phyloP scores from a whole-genome alignment of 1,284 basidiomycete genomes.

The Inonotus hispidus region DNA sequence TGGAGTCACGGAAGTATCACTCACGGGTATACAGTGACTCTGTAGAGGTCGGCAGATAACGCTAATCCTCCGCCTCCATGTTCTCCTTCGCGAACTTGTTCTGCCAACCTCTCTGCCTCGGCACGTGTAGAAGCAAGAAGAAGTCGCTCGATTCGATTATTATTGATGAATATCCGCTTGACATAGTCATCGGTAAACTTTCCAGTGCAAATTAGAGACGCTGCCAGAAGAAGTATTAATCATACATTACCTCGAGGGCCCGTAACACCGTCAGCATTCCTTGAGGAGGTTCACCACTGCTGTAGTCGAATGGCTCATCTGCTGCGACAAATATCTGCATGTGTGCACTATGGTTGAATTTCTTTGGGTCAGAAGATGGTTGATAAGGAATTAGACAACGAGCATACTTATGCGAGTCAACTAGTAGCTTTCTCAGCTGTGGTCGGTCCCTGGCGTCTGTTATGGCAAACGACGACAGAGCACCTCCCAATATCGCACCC shows the following conservation, averaged over 20 bases:
- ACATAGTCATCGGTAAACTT: slow-evolving; percentile 77
- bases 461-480: slow-evolving; percentile 75
- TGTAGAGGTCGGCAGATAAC: slow-evolving; percentile 56
- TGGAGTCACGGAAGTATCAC: slow-evolving; percentile 25
- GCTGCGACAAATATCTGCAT: slow-evolving; percentile 58
- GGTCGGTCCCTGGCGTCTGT: slow-evolving; percentile 66
- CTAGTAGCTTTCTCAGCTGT: slow-evolving; percentile 59
- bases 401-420: slow-evolving; percentile 51
- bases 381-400: not conserved
- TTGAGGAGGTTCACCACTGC: slow-evolving; percentile 55
- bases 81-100: slow-evolving; percentile 30
- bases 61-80: slow-evolving; percentile 34
- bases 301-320: slow-evolving; percentile 76
- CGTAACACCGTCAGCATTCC: slow-evolving; percentile 73
- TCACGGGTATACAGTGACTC: slow-evolving; percentile 57
- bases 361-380: not conserved
- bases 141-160: slow-evolving; percentile 64
- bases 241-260: slow-evolving; percentile 65
- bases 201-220: slow-evolving; percentile 17
- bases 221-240: not conserved
- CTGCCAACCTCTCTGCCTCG: slow-evolving; percentile 52
- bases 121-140: slow-evolving; percentile 59
- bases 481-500: slow-evolving; percentile 54
- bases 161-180: slow-evolving; percentile 78
- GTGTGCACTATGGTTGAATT: slow-evolving; percentile 28